phyloP scores from a whole-genome alignment of 225 moss, liverwort and hornwort genomes.

The Polytrichum formosum region DNA sequence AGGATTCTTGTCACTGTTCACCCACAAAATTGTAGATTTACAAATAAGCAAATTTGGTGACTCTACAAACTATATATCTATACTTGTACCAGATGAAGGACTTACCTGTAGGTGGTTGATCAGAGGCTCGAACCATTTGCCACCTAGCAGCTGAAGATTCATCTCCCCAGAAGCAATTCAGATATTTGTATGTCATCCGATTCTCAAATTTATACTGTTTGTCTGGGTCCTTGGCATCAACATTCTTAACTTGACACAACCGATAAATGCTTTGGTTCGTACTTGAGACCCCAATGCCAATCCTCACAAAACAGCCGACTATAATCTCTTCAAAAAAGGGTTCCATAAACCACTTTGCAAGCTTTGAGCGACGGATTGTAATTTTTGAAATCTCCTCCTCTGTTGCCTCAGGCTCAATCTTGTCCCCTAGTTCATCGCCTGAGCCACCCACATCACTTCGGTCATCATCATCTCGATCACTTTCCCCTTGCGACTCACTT shows the following conservation, averaged over 20 bases:
- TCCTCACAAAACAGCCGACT: constrained; percentile 79
- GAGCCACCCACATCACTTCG: constrained; percentile 71
- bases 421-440: constrained; percentile 73
- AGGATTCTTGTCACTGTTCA: too few relatives aligned
- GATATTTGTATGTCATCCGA: constrained; percentile 81
- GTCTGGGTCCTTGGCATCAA: constrained; percentile 87
- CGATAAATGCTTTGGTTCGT: constrained; percentile 86
- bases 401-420: constrained; percentile 58
- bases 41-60: too few relatives aligned
- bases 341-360: constrained; percentile 99
- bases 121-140: constrained; percentile 99
- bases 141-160: constrained; percentile 74
- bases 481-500: constrained; percentile 82
- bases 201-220: constrained; percentile 97
- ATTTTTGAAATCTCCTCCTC: constrained; percentile 75
- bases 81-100: background rate
- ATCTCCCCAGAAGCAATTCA: constrained; percentile 88
- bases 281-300: constrained; percentile 78
- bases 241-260: constrained; percentile 86
- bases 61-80: too few relatives aligned
- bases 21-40: too few relatives aligned
- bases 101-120: constrained; percentile 72
- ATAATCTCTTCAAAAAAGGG: constrained; percentile 86
- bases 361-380: constrained; percentile 90
- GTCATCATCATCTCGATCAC: constrained; percentile 84